Evolutionary conservation across 2,329 filamentous ascomycete species (phyloP), one percentile per base, ranked within the genome.

Genomic region (Xylariaceae sp.): DNA sequence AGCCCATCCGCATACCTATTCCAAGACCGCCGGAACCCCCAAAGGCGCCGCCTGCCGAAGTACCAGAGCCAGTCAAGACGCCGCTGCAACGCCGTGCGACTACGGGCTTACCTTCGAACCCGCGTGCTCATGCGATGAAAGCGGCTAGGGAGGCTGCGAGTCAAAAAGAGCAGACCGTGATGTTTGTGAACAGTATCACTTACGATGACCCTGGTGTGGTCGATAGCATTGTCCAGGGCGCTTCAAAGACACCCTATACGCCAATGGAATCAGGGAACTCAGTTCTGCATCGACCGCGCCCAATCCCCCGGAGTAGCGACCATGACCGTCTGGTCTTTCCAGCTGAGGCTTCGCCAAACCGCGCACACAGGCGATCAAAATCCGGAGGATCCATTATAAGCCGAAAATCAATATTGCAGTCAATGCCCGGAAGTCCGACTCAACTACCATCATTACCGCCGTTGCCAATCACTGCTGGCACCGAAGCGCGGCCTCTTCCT

Each of bases 161-260:
- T 13, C 52, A 51, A 40, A 65, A 61, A 39, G 61, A 71, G 18
- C 68, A 72, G 43, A 78, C 71, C 3, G 68, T 79, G 34, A 72
- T 80, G 69, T 71, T 78, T 40, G 59, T 80, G 37, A 79, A 78
- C 44, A 67, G 73, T 37, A 76, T 79, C 41, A 65, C 74, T 28
- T 79, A 78, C 47, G 64, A 79, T 40, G 65, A 81, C 42, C 74
- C 76, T 1, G 59, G 53, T 19, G 57, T 63, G 1, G 73, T 80
- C 2, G 63, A 70, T 38, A 67, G 64, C 18, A 74, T 79, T 44
- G 68, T 78, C 28, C 64, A 70, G 22, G 67, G 61, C 9, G 69
- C 65, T 3, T 62, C 64, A 15, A 63, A 63, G 18, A 61, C 41
- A 28, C 53, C 42, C 34, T 54, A 34, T 8, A 48, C 43, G 15